Evolutionary conservation across 1,284 basidiomycete genomes (phyloP), one percentile per base, ranked within the genome.

Genomic region (Trametes versicolor): DNA sequence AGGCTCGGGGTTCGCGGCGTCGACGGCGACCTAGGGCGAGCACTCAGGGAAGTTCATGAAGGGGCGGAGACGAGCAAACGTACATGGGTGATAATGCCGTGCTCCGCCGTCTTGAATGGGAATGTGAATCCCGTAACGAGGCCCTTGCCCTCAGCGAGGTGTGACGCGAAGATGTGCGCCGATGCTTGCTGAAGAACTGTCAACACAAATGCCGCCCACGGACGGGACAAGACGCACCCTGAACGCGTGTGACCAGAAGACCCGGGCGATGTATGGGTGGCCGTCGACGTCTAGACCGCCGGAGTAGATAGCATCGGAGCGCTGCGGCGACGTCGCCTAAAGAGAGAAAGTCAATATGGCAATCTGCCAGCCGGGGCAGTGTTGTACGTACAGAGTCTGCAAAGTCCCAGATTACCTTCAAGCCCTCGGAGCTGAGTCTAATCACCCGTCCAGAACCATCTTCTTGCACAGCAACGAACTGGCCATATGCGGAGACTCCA

Each of bases 1-100:
- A 57, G 80, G 77, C 63, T 76, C 74, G 15, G 81, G 77, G 65
- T 81, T 83, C 19, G 81, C 81, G 1, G 84, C 83, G 60, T 88
- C 87, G 55, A 91, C 77, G 0, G 88, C 80, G 45, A 85, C 81
- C 89, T 91, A 64, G 15, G 34, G n/a, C 27, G 51, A n/a, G 17
- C 54, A 29, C 70, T 67, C 48, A 70, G 69, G 58, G 25, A 50
- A 52, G 50, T 36, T 49, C 39, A 62, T 54, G 56, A 9, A 45
- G 15, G 27, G 59, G 48, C 62, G 21, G 23, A 59, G 39, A 37
- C 25, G 45, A 57, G 32, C 12, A 32, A 32, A 75, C 87, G 49
- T 76, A 93, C 94, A 73, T 92, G 87, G 49, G 75, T 79, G 52
- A 97, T 86, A 15, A 88, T 83, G 34, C 96, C 96, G 72, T 97